Base-by-base conservation (phyloP, 1,284 basidiomycete species). In the Fomitopsis pinicola region DNA sequence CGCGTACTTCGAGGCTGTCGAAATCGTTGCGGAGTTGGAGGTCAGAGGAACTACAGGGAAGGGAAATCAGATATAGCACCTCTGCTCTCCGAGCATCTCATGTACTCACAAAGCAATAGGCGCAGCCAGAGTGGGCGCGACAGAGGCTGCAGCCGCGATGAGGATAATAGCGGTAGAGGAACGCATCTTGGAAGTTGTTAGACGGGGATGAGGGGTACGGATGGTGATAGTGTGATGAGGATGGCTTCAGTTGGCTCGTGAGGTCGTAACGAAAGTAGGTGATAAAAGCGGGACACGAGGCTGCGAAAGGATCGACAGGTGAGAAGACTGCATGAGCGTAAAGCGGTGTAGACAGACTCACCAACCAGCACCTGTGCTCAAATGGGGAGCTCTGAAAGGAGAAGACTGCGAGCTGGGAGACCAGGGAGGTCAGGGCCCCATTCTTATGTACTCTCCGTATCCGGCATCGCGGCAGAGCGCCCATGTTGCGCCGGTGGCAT, bases 301-400 rank as follows among this genome's bases (percentile, higher is more conserved):
- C 48, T 50, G 28, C 46, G 19, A 30, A 12, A 12, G 12, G 19
- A 33, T 15, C 28, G 48, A 14, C 28, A 50, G 28, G 12, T 30
- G n/a, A 48, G 42, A 40, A 36, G 15, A 10, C 19, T 5, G 10
- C 14, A 3, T 22, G 38, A 6, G 35, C 38, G 33, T 5, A 57
- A 8, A 22, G 28, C 5, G 9, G 2, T 14, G n/a, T 15, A 4
- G 12, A 10, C 2, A 10, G 28, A 59, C 58, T 59, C 50, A 59
- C 58, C 50, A 59, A 44, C 58, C 58, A 44, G 58, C 52, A 44
- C 58, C 58, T 59, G 50, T 58, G 33, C 45, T 30, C 14, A 30
- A 59, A 53, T 35, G 36, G 35, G 38, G 58, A 42, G 58, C 58
- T 59, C 58, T 33, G 48, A 50, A 50, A 38, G 42, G 42, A 57